Evolutionary conservation across 805 yeast species (phyloP).

Genomic region (Osmozyma mogii): DNA sequence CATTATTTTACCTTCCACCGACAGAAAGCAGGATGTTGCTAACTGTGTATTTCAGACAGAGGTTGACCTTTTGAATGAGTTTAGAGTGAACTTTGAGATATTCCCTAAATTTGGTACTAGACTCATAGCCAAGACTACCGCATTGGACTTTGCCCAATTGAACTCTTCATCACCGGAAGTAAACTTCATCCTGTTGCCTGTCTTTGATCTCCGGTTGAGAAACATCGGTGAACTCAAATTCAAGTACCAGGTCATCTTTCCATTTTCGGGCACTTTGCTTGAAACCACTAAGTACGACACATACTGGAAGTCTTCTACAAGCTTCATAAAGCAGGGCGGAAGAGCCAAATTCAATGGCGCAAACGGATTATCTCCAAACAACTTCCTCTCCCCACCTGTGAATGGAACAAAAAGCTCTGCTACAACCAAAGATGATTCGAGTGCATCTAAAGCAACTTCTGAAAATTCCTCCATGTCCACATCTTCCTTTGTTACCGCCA

Average conservation of each 20-base stretch:
- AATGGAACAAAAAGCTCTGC: constrained; percentile 6
- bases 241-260: constrained; percentile 75
- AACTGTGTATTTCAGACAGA: constrained; percentile 80
- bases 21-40: no score
- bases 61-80: constrained; percentile 50
- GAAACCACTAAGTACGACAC: constrained; percentile 92
- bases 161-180: constrained; percentile 34
- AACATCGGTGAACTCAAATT: constrained; percentile 76
- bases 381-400: constrained; percentile 28
- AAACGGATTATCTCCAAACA: constrained; percentile 35
- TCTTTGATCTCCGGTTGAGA: constrained; percentile 73
- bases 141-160: constrained; percentile 46
- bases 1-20: constrained; percentile 58
- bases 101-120: constrained; percentile 94
- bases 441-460: constrained; percentile 7
- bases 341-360: constrained; percentile 26
- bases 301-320: constrained; percentile 86
- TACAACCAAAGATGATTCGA: constrained; percentile 3
- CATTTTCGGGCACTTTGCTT: constrained; percentile 76
- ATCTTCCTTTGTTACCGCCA: constrained; percentile 79
- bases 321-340: constrained; percentile 33
- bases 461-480: constrained; percentile 12
- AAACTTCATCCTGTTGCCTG: constrained; percentile 48
- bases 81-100: constrained; percentile 77
- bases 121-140: constrained; percentile 80